Evolutionary conservation across 805 yeast genomes (phyloP).

Genomic region (Scheffersomyces lignosus): DNA sequence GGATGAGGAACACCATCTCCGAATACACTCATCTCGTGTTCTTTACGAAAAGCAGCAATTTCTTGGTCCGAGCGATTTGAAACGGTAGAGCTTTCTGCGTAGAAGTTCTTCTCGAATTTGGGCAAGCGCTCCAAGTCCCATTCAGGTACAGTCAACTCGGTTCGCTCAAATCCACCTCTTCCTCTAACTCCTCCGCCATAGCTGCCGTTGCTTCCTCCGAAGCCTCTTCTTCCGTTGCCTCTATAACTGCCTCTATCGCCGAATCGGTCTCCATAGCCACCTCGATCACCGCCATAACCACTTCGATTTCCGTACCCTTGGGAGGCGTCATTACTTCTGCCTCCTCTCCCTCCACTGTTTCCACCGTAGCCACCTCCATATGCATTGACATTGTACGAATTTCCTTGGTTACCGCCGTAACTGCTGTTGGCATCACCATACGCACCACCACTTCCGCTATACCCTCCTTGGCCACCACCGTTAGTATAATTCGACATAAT

Average conservation of each 20-base stretch:
- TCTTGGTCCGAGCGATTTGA: slow-evolving; percentile 73
- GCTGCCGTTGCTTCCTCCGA: slow-evolving; percentile 27
- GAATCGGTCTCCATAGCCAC: slow-evolving; percentile 33
- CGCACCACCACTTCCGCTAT: no score
- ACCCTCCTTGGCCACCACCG: no score
- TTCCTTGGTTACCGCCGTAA: no score
- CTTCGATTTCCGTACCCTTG: no score
- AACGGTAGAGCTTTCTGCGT: slow-evolving; percentile 80
- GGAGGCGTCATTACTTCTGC: no score
- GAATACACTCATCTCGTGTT: slow-evolving; percentile 78
- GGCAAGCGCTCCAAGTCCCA: slow-evolving; percentile 82
- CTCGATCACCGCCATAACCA: slow-evolving; percentile 15
- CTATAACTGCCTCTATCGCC: slow-evolving; percentile 23
- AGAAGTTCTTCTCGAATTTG: slow-evolving; percentile 92
- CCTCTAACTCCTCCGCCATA: slow-evolving; percentile 40
- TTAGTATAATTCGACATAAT: no score
- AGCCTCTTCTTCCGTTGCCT: slow-evolving; percentile 17
- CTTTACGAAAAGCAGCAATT: slow-evolving; percentile 71
- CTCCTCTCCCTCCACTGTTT: no score
- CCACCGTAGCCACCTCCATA: no score
- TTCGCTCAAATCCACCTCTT: slow-evolving; percentile 40
- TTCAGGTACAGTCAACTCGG: slow-evolving; percentile 64
- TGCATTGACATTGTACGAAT: no score
- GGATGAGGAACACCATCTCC: slow-evolving; percentile 94
- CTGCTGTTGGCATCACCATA: no score